Evolutionary conservation across 2,329 filamentous ascomycete species (phyloP), one percentile per base, ranked within the genome.

Genomic region (Aulographum hederae): DNA sequence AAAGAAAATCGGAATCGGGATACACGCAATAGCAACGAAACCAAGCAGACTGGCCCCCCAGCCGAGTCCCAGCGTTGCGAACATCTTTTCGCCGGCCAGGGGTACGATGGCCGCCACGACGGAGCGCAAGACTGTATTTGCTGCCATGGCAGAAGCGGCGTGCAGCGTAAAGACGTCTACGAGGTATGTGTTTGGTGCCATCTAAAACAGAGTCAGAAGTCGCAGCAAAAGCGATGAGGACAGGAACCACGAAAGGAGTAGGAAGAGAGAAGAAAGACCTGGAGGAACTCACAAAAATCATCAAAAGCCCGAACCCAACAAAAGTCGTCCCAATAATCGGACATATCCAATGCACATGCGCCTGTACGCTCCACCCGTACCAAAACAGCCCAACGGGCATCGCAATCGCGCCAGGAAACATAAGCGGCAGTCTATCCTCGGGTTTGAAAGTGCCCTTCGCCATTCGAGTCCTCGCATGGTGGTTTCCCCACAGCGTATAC

Each of bases 71-170:
- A 60, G 32, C 3, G 37, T 40, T 3, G 38, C 42, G 34, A 57
- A 59, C 47, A 60, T 48, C n/a, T 46, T 46, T 30, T 46, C 44
- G 26, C 46, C 52, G 15, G 45, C 52, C 25, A 58, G 43, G 12
- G 56, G 55, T 18, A 59, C 38, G 15, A 58, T 37, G 0, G 53
- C 54, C 4, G 51, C 56, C 30, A 40, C 39, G n/a, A 54, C 28
- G 31, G 44, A 50, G 6, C 56, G 42, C 26, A 55, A 37, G 3
- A 59, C 49, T 0, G 53, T 54, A 28, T 46, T 53, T 5, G 56
- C 56, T 2, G 54, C 53, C 43, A 57, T 51, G 0, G 56, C 56
- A 30, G 47, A 52, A 1, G 54, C 56, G 1, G 56, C 56, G 34
- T 57, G 50, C 2, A 48, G 34, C 3, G 51, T 54, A 28, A 53